Percentiles rank a stretch among this genome's conserved stretches.
These are phyloP conservation scores for Hermanozyma aechmeae DNA, from an alignment of 805 yeast species.

Conservation along the genomic window DNA sequence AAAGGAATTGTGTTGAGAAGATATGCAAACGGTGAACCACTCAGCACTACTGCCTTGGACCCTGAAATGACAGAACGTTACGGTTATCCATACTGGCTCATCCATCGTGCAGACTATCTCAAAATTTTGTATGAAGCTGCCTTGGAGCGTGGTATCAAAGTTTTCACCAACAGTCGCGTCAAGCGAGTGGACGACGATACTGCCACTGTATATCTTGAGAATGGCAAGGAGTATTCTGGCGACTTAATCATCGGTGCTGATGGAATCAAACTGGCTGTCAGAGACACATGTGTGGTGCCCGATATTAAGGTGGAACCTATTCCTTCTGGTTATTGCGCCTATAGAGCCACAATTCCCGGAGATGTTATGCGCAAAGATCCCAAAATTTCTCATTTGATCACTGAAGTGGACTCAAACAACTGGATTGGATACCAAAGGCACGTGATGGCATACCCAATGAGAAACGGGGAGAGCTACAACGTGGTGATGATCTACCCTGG, in stretches of 20 bases:
- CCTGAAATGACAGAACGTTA: constrained; percentile 2
- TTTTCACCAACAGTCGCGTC: constrained; percentile 9
- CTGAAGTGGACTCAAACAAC: constrained; percentile 16
- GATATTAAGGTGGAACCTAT: constrained; percentile 8
- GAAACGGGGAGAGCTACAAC: constrained; percentile 17
- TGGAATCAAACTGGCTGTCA: constrained; percentile 30
- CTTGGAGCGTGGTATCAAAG: constrained; percentile 9
- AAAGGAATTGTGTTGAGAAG: no score
- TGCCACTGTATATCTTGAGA: constrained; percentile 7
- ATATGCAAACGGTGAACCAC: background rate
- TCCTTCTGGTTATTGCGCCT: constrained; percentile 5
- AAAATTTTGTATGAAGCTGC: constrained; percentile 14
- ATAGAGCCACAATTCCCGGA: constrained; percentile 6
- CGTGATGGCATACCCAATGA: constrained; percentile 17
- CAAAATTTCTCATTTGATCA: constrained; percentile 9
- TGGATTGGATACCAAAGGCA: constrained; percentile 24
- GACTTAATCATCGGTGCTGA: constrained; percentile 19
- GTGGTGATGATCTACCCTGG: constrained; percentile 22
- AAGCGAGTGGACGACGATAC: constrained; percentile 11
- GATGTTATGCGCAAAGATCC: constrained; percentile 10
- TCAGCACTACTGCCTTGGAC: constrained; percentile 1
- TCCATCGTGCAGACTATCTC: constrained; percentile 20
- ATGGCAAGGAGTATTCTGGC: constrained; percentile 10
- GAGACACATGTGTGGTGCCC: constrained; percentile 15
- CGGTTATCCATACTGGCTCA: constrained; percentile 12